These are phyloP conservation scores for Chaetothyriales sp. DNA, from an alignment of 2,329 filamentous ascomycete genomes.

Conservation along the genomic window DNA sequence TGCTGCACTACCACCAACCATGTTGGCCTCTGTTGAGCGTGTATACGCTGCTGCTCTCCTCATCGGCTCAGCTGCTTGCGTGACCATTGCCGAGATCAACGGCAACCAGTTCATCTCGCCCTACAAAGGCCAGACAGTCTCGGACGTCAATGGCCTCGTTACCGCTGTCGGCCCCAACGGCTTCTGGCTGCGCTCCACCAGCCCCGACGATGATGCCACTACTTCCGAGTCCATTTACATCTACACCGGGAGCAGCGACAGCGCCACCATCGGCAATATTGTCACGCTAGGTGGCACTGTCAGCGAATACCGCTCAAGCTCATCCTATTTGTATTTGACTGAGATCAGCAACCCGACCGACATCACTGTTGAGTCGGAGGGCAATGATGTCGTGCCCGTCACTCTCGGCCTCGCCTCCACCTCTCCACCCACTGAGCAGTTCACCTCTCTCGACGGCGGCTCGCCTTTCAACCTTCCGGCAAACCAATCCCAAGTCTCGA, in stretches of 20 bases:
- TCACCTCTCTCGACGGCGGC: constrained; percentile 47
- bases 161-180: constrained; percentile 48
- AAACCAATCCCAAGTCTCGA: constrained; percentile 42
- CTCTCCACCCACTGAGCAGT: constrained; percentile 46
- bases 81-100: constrained; percentile 48
- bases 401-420: constrained; percentile 44
- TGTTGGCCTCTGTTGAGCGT: neutral
- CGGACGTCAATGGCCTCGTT: constrained; percentile 47
- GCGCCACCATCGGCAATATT: constrained; percentile 45
- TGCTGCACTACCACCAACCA: neutral
- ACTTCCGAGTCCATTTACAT: constrained; percentile 55
- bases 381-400: constrained; percentile 40
- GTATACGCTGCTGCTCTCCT: constrained; percentile 5
- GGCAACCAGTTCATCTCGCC: constrained; percentile 50
- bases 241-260: constrained; percentile 27
- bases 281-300: constrained; percentile 44
- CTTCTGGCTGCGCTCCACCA: constrained; percentile 48
- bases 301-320: constrained; percentile 41
- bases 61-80: constrained; percentile 20
- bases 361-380: constrained; percentile 38
- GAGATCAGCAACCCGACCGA: constrained; percentile 44
- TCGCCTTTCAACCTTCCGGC: constrained; percentile 52
- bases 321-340: constrained; percentile 47
- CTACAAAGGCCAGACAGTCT: constrained; percentile 40
- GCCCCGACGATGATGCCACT: constrained; percentile 38